phyloP scores from a whole-genome alignment of 148 eudicot species.

The Rhododendron henanense region DNA sequence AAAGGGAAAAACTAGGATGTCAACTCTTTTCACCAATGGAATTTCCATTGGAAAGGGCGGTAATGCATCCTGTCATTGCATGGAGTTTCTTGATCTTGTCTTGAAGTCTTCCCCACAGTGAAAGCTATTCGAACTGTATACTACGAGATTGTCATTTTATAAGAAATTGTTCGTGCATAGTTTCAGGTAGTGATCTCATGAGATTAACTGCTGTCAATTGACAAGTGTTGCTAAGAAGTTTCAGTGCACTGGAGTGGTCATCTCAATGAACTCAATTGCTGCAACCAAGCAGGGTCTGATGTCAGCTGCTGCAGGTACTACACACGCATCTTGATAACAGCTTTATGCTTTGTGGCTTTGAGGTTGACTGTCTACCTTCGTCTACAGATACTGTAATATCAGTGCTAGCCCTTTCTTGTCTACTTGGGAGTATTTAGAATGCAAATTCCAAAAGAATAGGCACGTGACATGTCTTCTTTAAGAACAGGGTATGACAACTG shows the following conservation, averaged over 20 bases:
- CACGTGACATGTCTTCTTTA: too few relatives aligned
- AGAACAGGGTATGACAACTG: not conserved
- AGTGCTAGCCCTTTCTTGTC: not conserved
- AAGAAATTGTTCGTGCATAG: not conserved
- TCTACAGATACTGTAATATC: not conserved
- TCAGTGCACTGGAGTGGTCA: not conserved
- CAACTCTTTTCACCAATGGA: too few relatives aligned
- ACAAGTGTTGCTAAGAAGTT: not conserved
- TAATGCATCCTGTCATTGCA: not conserved
- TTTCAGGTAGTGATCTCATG: constrained; percentile 6
- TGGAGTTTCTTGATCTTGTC: not conserved
- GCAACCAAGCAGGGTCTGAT: not conserved
- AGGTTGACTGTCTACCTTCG: not conserved
- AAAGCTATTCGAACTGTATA: not conserved
- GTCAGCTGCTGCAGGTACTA: not conserved
- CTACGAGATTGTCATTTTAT: not conserved
- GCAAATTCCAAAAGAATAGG: too few relatives aligned
- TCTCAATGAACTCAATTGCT: not conserved
- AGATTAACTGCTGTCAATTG: not conserved
- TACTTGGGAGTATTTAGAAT: not conserved
- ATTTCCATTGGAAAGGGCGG: too few relatives aligned
- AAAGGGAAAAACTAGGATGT: too few relatives aligned
- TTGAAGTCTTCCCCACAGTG: not conserved
- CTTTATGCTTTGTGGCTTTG: not conserved
- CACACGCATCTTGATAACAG: not conserved